Evolutionary conservation across 768 basidiomycete species (phyloP).

Genomic region (Candolleomyces efflorescens): DNA sequence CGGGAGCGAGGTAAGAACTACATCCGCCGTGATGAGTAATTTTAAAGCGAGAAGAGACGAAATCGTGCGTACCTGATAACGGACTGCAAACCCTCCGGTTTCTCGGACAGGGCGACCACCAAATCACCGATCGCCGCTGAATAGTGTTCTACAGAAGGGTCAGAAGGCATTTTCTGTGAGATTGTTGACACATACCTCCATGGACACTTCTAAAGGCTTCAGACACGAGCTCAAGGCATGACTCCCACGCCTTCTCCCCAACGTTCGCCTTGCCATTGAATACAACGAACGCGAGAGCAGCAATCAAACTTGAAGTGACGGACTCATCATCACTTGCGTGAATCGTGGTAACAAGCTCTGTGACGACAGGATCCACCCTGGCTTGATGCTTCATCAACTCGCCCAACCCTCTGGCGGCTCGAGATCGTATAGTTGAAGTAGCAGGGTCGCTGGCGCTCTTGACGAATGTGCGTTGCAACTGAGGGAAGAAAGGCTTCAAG

Average conservation of each 20-base stretch:
- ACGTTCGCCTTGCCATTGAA: constrained; percentile 67
- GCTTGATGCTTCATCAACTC: constrained; percentile 88
- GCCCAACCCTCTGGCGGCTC: constrained; percentile 82
- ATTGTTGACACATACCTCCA: constrained; percentile 44
- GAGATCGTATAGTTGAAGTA: constrained; percentile 72
- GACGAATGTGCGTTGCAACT: constrained; percentile 93
- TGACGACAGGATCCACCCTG: constrained; percentile 90
- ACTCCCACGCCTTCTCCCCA: constrained; percentile 69
- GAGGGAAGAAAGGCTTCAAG: constrained; percentile 98
- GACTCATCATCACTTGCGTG: constrained; percentile 53
- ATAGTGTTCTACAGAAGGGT: constrained; percentile 54
- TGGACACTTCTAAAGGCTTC: constrained; percentile 76
- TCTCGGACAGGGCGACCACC: constrained; percentile 57
- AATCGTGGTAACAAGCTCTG: constrained; percentile 70
- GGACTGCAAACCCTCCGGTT: constrained; percentile 58
- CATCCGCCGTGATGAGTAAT: constrained; percentile 5
- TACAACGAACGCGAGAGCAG: constrained; percentile 75
- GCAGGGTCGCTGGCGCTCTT: constrained; percentile 84
- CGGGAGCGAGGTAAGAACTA: constrained; percentile 60
- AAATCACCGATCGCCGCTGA: constrained; percentile 59
- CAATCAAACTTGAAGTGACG: constrained; percentile 70
- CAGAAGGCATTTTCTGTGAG: background rate
- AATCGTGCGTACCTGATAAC: constrained; percentile 56
- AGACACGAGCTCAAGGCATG: constrained; percentile 67
- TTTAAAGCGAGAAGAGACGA: background rate